phyloP scores from a whole-genome alignment of 2,329 filamentous ascomycete genomes.

The Shiraia sp. region DNA sequence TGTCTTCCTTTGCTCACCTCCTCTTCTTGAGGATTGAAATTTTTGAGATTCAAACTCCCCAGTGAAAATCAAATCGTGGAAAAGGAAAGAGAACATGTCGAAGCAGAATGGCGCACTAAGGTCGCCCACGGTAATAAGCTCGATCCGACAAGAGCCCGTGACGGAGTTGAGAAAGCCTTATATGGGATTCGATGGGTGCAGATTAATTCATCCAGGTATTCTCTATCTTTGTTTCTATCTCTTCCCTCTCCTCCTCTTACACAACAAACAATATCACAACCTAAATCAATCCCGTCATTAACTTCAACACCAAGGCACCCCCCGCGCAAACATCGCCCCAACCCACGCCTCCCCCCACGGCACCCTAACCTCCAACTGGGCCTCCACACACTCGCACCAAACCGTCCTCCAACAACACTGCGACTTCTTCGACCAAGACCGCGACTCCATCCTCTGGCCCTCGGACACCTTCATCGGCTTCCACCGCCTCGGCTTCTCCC shows the following conservation, averaged over 20 bases:
- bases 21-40: too few species aligned
- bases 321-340: constrained; percentile 46
- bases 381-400: constrained; percentile 45
- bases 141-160: constrained; percentile 8
- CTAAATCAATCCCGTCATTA: too few species aligned
- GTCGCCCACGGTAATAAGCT: not conserved
- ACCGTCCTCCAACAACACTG: constrained; percentile 58
- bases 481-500: constrained; percentile 50
- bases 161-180: constrained; percentile 11
- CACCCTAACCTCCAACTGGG: constrained; percentile 46
- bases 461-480: constrained; percentile 56
- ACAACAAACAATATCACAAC: too few species aligned
- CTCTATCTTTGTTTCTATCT: too few species aligned
- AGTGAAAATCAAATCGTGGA: too few species aligned
- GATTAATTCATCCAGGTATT: constrained; percentile 11
- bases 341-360: constrained; percentile 48
- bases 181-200: constrained; percentile 8
- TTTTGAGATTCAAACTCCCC: too few species aligned
- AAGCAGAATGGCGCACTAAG: too few species aligned
- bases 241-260: too few species aligned
- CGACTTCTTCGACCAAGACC: constrained; percentile 57
- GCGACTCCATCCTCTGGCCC: constrained; percentile 59
- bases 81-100: not conserved
- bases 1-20: too few species aligned
- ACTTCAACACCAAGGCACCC: constrained; percentile 1